These are phyloP conservation scores for Ganoderma sinense DNA, from an alignment of 1,284 basidiomycete genomes.

Conservation along the genomic window DNA sequence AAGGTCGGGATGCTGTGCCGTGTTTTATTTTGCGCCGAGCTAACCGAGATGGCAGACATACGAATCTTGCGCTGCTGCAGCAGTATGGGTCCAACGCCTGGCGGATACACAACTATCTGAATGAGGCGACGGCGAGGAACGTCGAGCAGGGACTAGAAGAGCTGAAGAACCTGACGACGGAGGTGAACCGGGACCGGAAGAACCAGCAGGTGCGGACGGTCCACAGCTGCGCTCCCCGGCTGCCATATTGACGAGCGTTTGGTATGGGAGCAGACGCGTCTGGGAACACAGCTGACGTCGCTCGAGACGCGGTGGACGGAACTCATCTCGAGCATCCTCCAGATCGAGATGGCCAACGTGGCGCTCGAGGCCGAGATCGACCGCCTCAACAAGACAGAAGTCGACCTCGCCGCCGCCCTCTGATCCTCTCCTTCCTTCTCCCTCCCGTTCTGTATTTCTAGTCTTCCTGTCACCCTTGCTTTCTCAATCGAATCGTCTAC, in stretches of 20 bases:
- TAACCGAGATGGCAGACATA: slow-evolving; percentile 58
- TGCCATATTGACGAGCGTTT: slow-evolving; percentile 6
- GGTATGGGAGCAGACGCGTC: slow-evolving; percentile 59
- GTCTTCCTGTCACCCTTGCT: background rate
- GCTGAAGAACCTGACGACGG: slow-evolving; percentile 77
- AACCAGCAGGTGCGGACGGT: slow-evolving; percentile 72
- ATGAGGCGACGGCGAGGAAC: slow-evolving; percentile 81
- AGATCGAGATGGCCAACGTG: slow-evolving; percentile 93
- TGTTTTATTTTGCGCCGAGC: background rate
- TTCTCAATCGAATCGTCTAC: background rate
- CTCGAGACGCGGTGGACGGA: slow-evolving; percentile 91
- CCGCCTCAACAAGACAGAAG: slow-evolving; percentile 61
- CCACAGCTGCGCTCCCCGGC: background rate
- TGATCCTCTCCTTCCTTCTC: slow-evolving; percentile 20
- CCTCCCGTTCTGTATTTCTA: slow-evolving; percentile 22
- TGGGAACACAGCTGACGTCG: slow-evolving; percentile 79
- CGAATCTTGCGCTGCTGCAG: slow-evolving; percentile 86
- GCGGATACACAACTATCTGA: slow-evolving; percentile 89
- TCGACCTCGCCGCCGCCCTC: slow-evolving; percentile 59
- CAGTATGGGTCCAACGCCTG: slow-evolving; percentile 92
- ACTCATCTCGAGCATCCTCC: slow-evolving; percentile 85
- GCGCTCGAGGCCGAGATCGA: slow-evolving; percentile 81
- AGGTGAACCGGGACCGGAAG: slow-evolving; percentile 88
- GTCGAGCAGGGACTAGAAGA: slow-evolving; percentile 78
- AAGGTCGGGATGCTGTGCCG: slow-evolving; percentile 58